Percentiles rank a stretch among this genome's conserved stretches.
Evolutionary conservation across 805 yeast genomes (phyloP).

Genomic region (Ogataea salicorniae): DNA sequence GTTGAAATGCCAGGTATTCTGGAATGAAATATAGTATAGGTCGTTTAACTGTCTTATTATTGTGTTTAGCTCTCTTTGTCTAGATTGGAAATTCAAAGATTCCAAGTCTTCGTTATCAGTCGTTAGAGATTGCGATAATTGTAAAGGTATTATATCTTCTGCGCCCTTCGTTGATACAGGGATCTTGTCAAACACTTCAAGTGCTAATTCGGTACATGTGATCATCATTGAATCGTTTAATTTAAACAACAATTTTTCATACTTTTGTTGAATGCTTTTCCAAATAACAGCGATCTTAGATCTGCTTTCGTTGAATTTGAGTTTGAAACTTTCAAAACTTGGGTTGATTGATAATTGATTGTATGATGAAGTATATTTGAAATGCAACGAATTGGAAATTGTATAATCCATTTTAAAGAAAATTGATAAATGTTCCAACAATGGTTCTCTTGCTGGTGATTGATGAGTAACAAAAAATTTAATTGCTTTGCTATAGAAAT

Average conservation of each 20-base stretch:
- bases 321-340: conserved; percentile 55
- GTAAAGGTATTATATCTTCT: conserved; percentile 29
- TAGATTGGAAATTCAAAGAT: conserved; percentile 36
- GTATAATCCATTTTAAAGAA: conserved; percentile 67
- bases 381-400: conserved; percentile 66
- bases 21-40: conserved; percentile 57
- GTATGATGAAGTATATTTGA: conserved; percentile 63
- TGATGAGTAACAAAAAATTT: conserved; percentile 64
- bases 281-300: conserved; percentile 59
- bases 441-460: conserved; percentile 65
- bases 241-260: conserved; percentile 36
- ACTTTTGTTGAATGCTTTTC: conserved; percentile 52
- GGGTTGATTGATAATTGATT: conserved; percentile 64
- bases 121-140: conserved; percentile 19
- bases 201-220: conserved; percentile 47
- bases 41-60: conserved; percentile 50
- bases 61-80: conserved; percentile 36
- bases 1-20: conserved; percentile 74
- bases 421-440: conserved; percentile 63
- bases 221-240: conserved; percentile 39
- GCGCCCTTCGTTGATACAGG: conserved; percentile 41
- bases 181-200: conserved; percentile 57
- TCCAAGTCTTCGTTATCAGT: conserved; percentile 34
- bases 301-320: conserved; percentile 57
- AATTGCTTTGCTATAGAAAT: conserved; percentile 36